Percentiles rank a stretch among this genome's conserved stretches.
phyloP scores from a whole-genome alignment of 768 basidiomycete genomes.

The Hericium erinaceus region DNA sequence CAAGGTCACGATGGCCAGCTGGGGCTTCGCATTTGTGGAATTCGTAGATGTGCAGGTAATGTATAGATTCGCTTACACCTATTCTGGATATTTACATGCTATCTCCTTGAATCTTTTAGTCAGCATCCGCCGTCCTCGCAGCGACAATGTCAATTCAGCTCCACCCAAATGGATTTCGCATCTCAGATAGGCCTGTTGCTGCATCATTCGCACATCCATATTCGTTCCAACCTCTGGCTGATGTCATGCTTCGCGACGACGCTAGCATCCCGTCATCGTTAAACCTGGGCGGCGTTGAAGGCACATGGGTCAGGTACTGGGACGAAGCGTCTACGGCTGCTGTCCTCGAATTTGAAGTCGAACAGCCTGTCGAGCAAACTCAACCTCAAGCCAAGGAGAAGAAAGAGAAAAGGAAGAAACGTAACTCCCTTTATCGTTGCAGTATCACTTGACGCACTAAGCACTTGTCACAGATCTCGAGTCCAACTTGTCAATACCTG shows the following conservation, averaged over 20 bases:
- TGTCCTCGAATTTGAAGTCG: slow-evolving; percentile 72
- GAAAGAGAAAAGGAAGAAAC: slow-evolving; percentile 47
- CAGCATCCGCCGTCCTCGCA: slow-evolving; percentile 72
- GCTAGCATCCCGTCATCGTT: slow-evolving; percentile 60
- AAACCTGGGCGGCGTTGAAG: slow-evolving; percentile 63
- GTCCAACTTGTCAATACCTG: slow-evolving; percentile 1
- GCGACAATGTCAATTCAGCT: slow-evolving; percentile 80
- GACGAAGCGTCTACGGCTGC: slow-evolving; percentile 76
- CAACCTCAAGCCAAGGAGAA: slow-evolving; percentile 50
- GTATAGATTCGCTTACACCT: slow-evolving; percentile 6
- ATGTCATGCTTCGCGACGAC: slow-evolving; percentile 69
- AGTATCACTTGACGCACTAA: background rate
- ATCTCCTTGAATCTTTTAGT: slow-evolving; percentile 33
- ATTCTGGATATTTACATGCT: slow-evolving; percentile 8
- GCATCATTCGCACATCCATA: slow-evolving; percentile 89
- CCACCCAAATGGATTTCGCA: slow-evolving; percentile 90
- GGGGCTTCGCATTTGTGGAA: slow-evolving; percentile 93
- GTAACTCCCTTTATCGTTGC: background rate
- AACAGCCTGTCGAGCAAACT: slow-evolving; percentile 36
- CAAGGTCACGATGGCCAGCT: slow-evolving; percentile 76
- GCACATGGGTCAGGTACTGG: slow-evolving; percentile 82
- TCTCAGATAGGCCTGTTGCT: slow-evolving; percentile 81
- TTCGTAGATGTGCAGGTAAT: slow-evolving; percentile 75
- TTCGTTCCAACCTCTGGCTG: slow-evolving; percentile 77
- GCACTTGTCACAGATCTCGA: background rate